These are phyloP conservation scores for Candida chilensis DNA, from an alignment of 805 yeast species.

Conservation along the genomic window DNA sequence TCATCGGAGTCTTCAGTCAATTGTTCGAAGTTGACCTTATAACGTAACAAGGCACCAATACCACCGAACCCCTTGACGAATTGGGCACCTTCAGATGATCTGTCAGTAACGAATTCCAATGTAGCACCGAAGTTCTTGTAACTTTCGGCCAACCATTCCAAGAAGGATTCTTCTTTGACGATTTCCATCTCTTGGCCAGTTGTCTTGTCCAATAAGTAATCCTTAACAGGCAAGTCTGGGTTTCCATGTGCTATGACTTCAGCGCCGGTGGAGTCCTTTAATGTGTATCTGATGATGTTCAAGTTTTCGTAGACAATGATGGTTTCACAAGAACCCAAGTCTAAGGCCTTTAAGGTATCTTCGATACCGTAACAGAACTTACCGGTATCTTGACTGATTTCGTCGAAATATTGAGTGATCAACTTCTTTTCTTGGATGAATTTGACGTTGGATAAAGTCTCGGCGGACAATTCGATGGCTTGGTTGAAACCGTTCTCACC, in stretches of 20 bases:
- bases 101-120: conserved; percentile 92
- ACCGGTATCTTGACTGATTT: conserved; percentile 95
- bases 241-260: conserved; percentile 65
- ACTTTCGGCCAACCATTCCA: conserved; percentile 98
- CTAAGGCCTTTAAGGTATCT: conserved; percentile 93
- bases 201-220: conserved; percentile 68
- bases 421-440: conserved; percentile 97
- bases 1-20: conserved; percentile 84
- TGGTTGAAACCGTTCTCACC: conserved; percentile 99
- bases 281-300: conserved; percentile 73
- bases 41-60: conserved; percentile 92
- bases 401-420: conserved; percentile 87
- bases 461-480: conserved; percentile 96
- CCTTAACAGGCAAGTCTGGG: conserved; percentile 68
- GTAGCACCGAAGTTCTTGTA: conserved; percentile 92
- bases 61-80: conserved; percentile 99
- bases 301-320: conserved; percentile 90
- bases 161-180: conserved; percentile 71
- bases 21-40: conserved; percentile 95
- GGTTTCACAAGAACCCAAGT: conserved; percentile 91
- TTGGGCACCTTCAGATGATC: conserved; percentile 97
- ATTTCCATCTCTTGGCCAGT: conserved; percentile 92
- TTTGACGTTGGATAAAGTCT: conserved; percentile 92
- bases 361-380: conserved; percentile 96
- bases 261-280: conserved; percentile 75